Evolutionary conservation across 2,329 filamentous ascomycete species (phyloP), one percentile per base, ranked within the genome.

Genomic region (Cercospora sp.): DNA sequence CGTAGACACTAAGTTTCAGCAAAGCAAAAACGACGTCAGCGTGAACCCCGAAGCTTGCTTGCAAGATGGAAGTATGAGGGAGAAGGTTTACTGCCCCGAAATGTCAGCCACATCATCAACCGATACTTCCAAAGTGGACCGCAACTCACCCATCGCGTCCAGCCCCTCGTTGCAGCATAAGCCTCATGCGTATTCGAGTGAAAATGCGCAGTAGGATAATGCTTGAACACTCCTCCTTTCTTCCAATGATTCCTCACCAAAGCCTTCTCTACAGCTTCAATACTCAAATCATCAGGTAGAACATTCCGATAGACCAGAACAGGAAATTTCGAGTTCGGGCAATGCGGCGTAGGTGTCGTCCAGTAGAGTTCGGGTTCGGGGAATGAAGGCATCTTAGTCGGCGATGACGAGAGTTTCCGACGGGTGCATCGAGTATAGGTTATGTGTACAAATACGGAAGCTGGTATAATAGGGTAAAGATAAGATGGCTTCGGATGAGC

Each of bases 231-330:
- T 53, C 74, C 73, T 30, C 73, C 72, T 53, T 70, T 69, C 42
- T 72, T 31, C 74, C 74, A 75, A 10, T 59, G 26, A 61, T 75
- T 75, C 39, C 63, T 59, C 53, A 70, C 71, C 48, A 76, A 64
- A 12, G 68, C 57, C 28, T 69, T 48, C 3, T 55, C 60, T 13
- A 69, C 71, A 10, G 70, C 67, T 45, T 63, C 67, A 5, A 72
- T 70, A 30, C 72, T 72, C 45, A 73, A 68, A 51, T 72, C 58
- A 31, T 69, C 67, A 31, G 73, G 73, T 31, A 77, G 68, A 45
- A 77, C 70, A 59, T 70, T 70, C 20, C 75, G 72, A 69, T 77
- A 77, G 60, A 78, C 71, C 39, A 78, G 69, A 55, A 75, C 73
- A 9, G 74, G 72, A 5, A 75, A 67, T 10, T 63, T 63, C 23